Conservation (phyloP, 2,329 filamentous ascomycete species). For the Thelonectria discophora region DNA sequence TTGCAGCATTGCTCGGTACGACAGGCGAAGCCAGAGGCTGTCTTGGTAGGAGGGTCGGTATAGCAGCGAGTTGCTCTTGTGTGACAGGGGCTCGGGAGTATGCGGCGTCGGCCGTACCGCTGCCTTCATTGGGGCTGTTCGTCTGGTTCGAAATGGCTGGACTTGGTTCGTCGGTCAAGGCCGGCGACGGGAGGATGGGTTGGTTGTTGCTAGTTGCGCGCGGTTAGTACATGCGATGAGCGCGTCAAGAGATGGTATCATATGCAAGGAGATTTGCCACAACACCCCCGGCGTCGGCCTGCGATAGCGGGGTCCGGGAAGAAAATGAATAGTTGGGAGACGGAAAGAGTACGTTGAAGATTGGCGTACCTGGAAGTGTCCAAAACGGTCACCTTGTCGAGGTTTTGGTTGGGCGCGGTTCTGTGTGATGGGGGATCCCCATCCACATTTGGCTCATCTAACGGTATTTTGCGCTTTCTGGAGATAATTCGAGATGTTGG, state of each 20-base stretch:
- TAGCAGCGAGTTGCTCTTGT: slow-evolving; percentile 22
- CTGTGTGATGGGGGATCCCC: slow-evolving; percentile 26
- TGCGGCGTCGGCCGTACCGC: slow-evolving; percentile 22
- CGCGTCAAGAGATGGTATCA: neutral
- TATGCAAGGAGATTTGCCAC: neutral
- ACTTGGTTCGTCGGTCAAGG: slow-evolving; percentile 69
- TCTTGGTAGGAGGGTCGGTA: neutral
- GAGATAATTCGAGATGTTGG: slow-evolving; percentile 23
- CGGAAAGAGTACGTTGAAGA: neutral
- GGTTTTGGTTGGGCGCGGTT: slow-evolving; percentile 15
- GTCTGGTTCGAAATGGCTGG: slow-evolving; percentile 50
- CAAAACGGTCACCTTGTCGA: slow-evolving; percentile 22
- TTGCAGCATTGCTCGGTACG: neutral
- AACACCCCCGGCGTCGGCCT: slow-evolving; percentile 1
- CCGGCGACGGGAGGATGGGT: slow-evolving; percentile 66
- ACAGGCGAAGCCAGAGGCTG: neutral
- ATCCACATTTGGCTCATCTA: slow-evolving; percentile 26
- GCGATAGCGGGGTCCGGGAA: neutral
- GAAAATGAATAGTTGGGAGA: neutral
- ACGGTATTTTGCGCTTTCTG: slow-evolving; percentile 35
- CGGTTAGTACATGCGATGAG: slow-evolving; percentile 27
- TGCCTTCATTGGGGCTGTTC: slow-evolving; percentile 45
- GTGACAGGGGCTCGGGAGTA: slow-evolving; percentile 18
- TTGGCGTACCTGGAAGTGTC: slow-evolving; percentile 13
- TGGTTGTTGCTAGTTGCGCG: slow-evolving; percentile 29